Evolutionary conservation across 495 filamentous ascomycete genomes (phyloP).

Genomic region (Neurospora sp.): DNA sequence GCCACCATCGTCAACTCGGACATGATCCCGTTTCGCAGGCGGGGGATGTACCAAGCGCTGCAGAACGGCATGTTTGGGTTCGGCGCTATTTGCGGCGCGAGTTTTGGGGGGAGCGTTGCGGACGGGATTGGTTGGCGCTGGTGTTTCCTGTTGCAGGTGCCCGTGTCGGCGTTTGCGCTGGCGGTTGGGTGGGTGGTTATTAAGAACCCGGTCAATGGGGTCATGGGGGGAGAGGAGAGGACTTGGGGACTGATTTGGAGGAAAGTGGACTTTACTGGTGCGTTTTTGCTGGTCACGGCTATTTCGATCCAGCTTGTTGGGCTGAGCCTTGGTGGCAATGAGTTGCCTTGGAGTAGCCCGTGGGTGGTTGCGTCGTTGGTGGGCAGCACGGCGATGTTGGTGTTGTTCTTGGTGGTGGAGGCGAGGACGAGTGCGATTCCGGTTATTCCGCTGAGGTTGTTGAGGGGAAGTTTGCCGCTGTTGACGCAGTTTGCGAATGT

Average conservation of each 20-base stretch:
- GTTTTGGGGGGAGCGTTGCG: slow-evolving; percentile 38
- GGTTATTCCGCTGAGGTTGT: slow-evolving; percentile 48
- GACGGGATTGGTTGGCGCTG: slow-evolving; percentile 42
- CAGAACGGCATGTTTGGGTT: slow-evolving; percentile 56
- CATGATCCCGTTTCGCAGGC: slow-evolving; percentile 51
- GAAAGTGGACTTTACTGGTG: slow-evolving; percentile 46
- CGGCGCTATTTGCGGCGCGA: slow-evolving; percentile 38
- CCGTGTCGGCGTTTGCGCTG: slow-evolving; percentile 42
- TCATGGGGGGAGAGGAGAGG: slow-evolving; percentile 8
- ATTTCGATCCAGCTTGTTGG: slow-evolving; percentile 49
- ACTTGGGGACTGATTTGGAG: slow-evolving; percentile 32
- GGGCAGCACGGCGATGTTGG: slow-evolving; percentile 40
- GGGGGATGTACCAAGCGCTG: slow-evolving; percentile 55
- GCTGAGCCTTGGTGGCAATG: slow-evolving; percentile 51
- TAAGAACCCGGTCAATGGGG: slow-evolving; percentile 23
- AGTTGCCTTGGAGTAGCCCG: slow-evolving; percentile 46
- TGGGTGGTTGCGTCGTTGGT: slow-evolving; percentile 46
- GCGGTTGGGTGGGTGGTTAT: slow-evolving; percentile 44
- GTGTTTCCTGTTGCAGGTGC: slow-evolving; percentile 43
- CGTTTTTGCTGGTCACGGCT: slow-evolving; percentile 45
- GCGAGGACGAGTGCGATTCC: slow-evolving; percentile 49
- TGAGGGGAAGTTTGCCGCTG: slow-evolving; percentile 41
- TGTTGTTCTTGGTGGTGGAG: slow-evolving; percentile 43
- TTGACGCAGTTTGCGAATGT: slow-evolving; percentile 50
- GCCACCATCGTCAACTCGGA: slow-evolving; percentile 58